Evolutionary conservation across 805 yeast species (phyloP).

Genomic region (Komagataella mondaviorum): DNA sequence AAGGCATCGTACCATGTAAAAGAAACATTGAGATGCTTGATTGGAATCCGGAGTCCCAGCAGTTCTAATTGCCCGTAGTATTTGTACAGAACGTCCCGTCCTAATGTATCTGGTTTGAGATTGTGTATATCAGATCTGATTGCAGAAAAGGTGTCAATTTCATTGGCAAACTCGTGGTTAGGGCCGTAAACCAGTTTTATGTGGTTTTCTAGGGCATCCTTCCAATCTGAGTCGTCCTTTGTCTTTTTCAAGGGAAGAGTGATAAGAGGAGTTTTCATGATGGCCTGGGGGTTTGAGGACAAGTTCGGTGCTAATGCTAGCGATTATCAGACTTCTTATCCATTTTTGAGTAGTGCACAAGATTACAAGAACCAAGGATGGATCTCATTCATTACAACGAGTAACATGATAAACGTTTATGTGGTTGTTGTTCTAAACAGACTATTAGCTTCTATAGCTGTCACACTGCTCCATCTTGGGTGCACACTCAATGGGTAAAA

Average conservation of each 20-base stretch:
- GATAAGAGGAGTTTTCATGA: constrained; percentile 14
- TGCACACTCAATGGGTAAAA: no score
- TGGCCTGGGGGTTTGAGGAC: neutral
- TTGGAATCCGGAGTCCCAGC: constrained; percentile 64
- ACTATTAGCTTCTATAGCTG: no score
- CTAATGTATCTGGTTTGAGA: constrained; percentile 22
- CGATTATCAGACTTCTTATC: neutral
- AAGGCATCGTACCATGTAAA: constrained; percentile 81
- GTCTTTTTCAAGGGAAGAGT: constrained; percentile 27
- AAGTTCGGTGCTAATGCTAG: neutral
- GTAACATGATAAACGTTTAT: no score
- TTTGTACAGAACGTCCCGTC: constrained; percentile 42
- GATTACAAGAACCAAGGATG: neutral
- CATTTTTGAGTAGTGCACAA: neutral
- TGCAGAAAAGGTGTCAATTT: constrained; percentile 38
- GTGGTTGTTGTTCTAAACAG: no score
- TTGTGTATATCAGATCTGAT: constrained; percentile 48
- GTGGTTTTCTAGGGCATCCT: constrained; percentile 41
- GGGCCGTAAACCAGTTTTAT: constrained; percentile 51
- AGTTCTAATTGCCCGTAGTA: constrained; percentile 79
- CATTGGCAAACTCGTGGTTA: constrained; percentile 41
- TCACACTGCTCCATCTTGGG: no score
- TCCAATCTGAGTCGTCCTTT: constrained; percentile 48
- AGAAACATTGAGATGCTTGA: constrained; percentile 38
- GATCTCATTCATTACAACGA: no score